phyloP scores from a whole-genome alignment of 495 filamentous ascomycete species.

The Penicillium alfredii region DNA sequence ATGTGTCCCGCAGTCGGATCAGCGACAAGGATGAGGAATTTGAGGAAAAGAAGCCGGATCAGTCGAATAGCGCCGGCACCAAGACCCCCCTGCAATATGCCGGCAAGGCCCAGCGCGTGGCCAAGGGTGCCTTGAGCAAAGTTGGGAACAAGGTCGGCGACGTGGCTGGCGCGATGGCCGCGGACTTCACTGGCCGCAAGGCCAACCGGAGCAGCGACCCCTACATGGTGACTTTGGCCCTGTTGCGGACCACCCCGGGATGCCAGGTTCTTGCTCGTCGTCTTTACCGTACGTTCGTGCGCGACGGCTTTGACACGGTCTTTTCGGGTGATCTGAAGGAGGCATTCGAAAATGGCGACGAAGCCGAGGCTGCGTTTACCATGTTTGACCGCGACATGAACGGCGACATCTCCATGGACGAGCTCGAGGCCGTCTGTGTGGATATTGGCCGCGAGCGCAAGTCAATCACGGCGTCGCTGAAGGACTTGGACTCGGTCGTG shows the following conservation, averaged over 20 bases:
- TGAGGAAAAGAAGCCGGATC: slow-evolving; percentile 41
- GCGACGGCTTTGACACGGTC: slow-evolving; percentile 68
- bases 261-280: slow-evolving; percentile 85
- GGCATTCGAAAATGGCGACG: slow-evolving; percentile 79
- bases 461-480: slow-evolving; percentile 86
- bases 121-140: slow-evolving; percentile 65
- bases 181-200: slow-evolving; percentile 82
- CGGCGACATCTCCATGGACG: slow-evolving; percentile 93
- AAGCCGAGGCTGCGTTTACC: slow-evolving; percentile 83
- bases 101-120: slow-evolving; percentile 59
- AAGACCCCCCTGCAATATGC: slow-evolving; percentile 69
- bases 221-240: slow-evolving; percentile 69
- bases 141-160: slow-evolving; percentile 85
- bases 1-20: slow-evolving; percentile 69
- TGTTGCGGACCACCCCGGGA: slow-evolving; percentile 65
- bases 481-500: slow-evolving; percentile 95
- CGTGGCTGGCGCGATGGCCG: slow-evolving; percentile 82
- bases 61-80: slow-evolving; percentile 44
- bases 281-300: slow-evolving; percentile 84
- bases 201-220: slow-evolving; percentile 73
- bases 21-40: slow-evolving; percentile 67
- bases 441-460: slow-evolving; percentile 95
- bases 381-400: slow-evolving; percentile 98
- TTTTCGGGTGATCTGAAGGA: slow-evolving; percentile 67
- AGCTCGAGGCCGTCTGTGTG: slow-evolving; percentile 87